Evolutionary conservation across 2,329 filamentous ascomycete species (phyloP).

Genomic region (Neopestalotiopsis sp.): DNA sequence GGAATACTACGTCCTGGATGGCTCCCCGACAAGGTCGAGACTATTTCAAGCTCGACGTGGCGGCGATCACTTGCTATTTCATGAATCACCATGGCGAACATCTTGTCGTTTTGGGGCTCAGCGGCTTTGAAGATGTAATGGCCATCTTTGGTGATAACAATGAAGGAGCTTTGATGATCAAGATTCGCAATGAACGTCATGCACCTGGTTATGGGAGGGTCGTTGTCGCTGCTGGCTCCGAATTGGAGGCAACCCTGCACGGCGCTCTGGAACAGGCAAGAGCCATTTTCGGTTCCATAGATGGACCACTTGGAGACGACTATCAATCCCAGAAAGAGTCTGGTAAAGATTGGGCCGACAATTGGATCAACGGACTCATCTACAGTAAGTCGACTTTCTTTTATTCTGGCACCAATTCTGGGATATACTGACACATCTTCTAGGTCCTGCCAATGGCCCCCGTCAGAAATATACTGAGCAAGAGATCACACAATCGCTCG

Average conservation of each 20-base stretch:
- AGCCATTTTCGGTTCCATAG: background rate
- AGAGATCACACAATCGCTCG: background rate
- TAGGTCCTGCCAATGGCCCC: background rate
- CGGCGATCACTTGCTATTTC: background rate
- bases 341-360: background rate
- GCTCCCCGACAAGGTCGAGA: background rate
- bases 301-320: background rate
- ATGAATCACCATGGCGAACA: background rate
- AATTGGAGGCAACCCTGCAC: background rate
- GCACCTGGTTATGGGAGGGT: background rate
- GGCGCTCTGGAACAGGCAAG: background rate
- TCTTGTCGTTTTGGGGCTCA: slow-evolving; percentile 1
- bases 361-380: slow-evolving; percentile 1
- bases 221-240: background rate
- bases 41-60: slow-evolving; percentile 7
- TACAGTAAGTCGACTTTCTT: background rate
- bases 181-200: slow-evolving; percentile 7
- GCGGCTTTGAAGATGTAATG: slow-evolving; percentile 1
- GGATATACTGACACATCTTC: background rate
- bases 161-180: slow-evolving; percentile 6
- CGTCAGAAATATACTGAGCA: background rate
- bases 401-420: too few species aligned
- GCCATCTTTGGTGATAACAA: slow-evolving; percentile 6
- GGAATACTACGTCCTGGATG: slow-evolving; percentile 4
- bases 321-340: background rate